Evolutionary conservation across 805 yeast genomes (phyloP).

Genomic region (Cephaloascus fragrans): DNA sequence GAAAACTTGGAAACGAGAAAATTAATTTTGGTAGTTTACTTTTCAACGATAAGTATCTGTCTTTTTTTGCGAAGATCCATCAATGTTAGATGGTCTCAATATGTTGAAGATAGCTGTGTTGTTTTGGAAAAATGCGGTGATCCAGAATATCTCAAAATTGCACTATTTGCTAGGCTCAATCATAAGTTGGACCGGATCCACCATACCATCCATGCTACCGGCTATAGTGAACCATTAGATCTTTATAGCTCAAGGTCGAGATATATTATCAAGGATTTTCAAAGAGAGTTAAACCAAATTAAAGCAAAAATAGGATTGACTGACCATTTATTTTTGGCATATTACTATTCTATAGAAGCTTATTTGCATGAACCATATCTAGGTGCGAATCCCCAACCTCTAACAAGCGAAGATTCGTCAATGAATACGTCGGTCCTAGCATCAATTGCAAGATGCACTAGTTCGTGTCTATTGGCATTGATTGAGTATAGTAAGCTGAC

Average conservation of each 20-base stretch:
- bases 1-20: slow-evolving; percentile 36
- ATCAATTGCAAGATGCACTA: slow-evolving; percentile 40
- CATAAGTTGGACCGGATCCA: slow-evolving; percentile 55
- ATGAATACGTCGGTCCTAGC: slow-evolving; percentile 20
- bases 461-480: slow-evolving; percentile 41
- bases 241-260: slow-evolving; percentile 17
- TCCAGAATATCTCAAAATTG: slow-evolving; percentile 29
- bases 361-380: slow-evolving; percentile 51
- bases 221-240: slow-evolving; percentile 11
- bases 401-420: not conserved
- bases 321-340: slow-evolving; percentile 35
- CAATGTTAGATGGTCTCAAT: slow-evolving; percentile 54
- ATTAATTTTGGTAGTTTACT: slow-evolving; percentile 49
- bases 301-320: slow-evolving; percentile 24
- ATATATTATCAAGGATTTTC: slow-evolving; percentile 39
- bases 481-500: slow-evolving; percentile 35
- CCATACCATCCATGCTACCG: slow-evolving; percentile 29
- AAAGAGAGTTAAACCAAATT: slow-evolving; percentile 30
- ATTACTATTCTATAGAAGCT: slow-evolving; percentile 55
- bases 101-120: slow-evolving; percentile 50
- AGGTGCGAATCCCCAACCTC: slow-evolving; percentile 9
- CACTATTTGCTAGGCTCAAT: slow-evolving; percentile 49
- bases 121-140: slow-evolving; percentile 28
- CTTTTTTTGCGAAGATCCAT: slow-evolving; percentile 56
- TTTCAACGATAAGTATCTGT: slow-evolving; percentile 52